Evolutionary conservation across 1,139 yeast species (phyloP).

Genomic region (Hansenula anomala): DNA sequence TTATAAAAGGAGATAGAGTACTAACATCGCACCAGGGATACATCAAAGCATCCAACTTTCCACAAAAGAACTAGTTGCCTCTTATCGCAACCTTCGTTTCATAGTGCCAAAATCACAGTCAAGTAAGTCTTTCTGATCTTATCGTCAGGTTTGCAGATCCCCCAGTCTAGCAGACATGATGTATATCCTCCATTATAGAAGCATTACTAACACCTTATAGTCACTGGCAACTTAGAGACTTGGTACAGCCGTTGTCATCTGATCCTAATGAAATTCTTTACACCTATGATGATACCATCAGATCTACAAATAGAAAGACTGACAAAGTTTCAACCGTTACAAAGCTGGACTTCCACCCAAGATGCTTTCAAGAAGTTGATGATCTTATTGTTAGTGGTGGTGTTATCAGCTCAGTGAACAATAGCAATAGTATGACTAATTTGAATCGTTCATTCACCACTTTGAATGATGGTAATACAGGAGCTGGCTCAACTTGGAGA

Average conservation of each 20-base stretch:
- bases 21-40: constrained; percentile 3
- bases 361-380: constrained; percentile 61
- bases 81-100: constrained; percentile 16
- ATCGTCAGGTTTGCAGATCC: too few species aligned
- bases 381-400: constrained; percentile 71
- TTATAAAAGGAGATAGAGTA: background rate
- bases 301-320: constrained; percentile 36
- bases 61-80: constrained; percentile 16
- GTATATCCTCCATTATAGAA: too few species aligned
- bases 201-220: constrained; percentile 27
- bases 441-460: constrained; percentile 15
- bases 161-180: too few species aligned
- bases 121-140: constrained; percentile 23
- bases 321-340: constrained; percentile 34
- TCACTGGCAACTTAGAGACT: constrained; percentile 89
- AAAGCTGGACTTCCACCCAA: constrained; percentile 55
- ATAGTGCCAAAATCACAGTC: constrained; percentile 28
- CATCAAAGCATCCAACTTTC: constrained; percentile 1
- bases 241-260: constrained; percentile 46
- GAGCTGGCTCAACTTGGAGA: constrained; percentile 34
- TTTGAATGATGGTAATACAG: constrained; percentile 19
- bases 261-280: constrained; percentile 40
- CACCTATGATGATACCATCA: constrained; percentile 43
- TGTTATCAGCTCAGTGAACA: constrained; percentile 36
- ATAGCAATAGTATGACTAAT: constrained; percentile 8